Conservation (phyloP, 2,329 filamentous ascomycete genomes). For the Phyllosticta paracitricarpa region DNA sequence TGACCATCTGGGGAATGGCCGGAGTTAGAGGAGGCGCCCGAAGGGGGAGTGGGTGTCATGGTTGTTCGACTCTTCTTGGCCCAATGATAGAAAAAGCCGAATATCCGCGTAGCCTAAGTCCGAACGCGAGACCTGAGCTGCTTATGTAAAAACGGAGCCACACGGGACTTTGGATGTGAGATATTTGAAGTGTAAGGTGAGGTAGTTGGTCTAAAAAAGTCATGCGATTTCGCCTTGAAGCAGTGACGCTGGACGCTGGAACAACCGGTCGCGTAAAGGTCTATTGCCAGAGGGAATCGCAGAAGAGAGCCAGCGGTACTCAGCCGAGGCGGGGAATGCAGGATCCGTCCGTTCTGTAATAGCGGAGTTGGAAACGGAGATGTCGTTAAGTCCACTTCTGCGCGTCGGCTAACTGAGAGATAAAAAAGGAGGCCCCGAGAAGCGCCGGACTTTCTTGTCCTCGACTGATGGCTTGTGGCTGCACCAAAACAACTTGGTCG, state of each 20-base stretch:
- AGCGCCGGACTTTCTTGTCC: background rate
- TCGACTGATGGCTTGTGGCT: background rate
- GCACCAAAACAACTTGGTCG: background rate
- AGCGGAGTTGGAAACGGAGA: background rate
- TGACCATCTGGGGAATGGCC: conserved; percentile 77
- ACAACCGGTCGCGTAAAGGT: background rate
- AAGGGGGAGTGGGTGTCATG: conserved; percentile 11
- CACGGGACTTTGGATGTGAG: background rate
- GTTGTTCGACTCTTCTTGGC: background rate
- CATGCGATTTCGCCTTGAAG: background rate
- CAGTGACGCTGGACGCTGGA: background rate
- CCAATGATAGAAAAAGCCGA: background rate
- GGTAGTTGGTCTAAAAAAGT: background rate
- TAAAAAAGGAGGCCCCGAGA: background rate
- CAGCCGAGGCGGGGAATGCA: background rate
- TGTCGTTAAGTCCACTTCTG: background rate
- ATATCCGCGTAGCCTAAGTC: background rate
- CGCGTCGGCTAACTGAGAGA: background rate
- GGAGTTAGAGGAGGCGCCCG: conserved; percentile 64
- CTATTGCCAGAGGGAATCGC: background rate
- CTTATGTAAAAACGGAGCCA: background rate
- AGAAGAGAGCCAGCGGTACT: background rate
- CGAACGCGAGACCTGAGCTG: background rate
- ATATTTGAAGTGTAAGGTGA: background rate
- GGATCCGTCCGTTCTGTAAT: background rate